Evolutionary conservation across 139 green algal genomes (phyloP).

Genomic region (Zygnema circumcarinatum): DNA sequence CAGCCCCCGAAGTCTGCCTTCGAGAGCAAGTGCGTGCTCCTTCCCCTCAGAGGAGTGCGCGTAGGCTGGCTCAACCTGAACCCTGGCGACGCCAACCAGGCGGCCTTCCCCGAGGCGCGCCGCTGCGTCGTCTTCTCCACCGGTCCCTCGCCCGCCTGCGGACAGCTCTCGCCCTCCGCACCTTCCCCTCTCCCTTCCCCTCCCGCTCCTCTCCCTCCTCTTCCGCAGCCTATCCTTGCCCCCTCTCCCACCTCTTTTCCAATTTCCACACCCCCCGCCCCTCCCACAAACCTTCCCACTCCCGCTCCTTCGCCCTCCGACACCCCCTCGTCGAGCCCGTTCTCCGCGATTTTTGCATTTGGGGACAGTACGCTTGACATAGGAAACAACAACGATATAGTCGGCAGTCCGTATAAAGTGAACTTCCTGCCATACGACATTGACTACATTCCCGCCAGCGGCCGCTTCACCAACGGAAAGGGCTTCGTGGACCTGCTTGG

Average conservation of each 20-base stretch:
- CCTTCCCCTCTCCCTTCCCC: not conserved
- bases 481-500: conserved; percentile 19
- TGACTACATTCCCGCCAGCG: conserved; percentile 26
- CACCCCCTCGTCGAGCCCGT: not conserved
- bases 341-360: conserved; percentile 29
- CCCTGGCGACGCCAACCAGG: conserved; percentile 3
- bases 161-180: not conserved
- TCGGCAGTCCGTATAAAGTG: not conserved
- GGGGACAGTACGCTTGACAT: conserved; percentile 10
- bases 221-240: not conserved
- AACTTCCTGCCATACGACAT: conserved; percentile 30
- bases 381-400: not conserved
- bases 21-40: conserved; percentile 20
- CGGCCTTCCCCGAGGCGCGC: conserved; percentile 25
- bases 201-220: conserved; percentile 11
- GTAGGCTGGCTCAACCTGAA: conserved; percentile 7
- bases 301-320: not conserved
- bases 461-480: conserved; percentile 16
- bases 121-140: conserved; percentile 39
- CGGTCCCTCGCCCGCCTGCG: not conserved
- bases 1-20: conserved; percentile 6
- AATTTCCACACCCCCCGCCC: not conserved
- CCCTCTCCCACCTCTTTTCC: not conserved
- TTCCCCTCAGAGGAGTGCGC: not conserved
- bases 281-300: not conserved